Conservation (phyloP, 2,329 filamentous ascomycete species). For the Aspergillus clavatus region DNA sequence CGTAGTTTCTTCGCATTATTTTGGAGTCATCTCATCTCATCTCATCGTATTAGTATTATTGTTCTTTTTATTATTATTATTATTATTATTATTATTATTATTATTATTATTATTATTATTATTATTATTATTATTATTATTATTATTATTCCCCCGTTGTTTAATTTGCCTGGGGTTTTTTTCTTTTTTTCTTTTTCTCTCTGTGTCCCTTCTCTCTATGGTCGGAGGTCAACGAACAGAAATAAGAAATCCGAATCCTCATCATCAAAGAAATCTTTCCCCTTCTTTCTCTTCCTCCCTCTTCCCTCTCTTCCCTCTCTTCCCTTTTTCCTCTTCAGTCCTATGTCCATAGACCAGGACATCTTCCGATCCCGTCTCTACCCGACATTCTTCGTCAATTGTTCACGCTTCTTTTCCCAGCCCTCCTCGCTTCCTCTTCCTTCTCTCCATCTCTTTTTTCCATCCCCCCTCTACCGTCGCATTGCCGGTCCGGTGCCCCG, state of each 20-base stretch:
- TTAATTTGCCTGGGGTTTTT: background rate
- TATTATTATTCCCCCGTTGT: no score
- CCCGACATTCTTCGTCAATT: no score
- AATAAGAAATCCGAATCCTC: no score
- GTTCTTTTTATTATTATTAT: no score
- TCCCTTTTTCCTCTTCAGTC: slow-evolving; percentile 20
- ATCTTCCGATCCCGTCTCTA: slow-evolving; percentile 10
- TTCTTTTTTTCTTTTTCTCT: background rate
- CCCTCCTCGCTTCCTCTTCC: slow-evolving; percentile 6
- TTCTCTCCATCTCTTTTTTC: slow-evolving; percentile 7
- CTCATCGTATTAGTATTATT: no score
- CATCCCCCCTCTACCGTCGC: slow-evolving; percentile 7
- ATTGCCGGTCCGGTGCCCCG: slow-evolving; percentile 30
- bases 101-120: no score
- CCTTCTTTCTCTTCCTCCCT: background rate
- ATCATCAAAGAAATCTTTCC: background rate
- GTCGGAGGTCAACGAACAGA: background rate
- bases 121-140: no score
- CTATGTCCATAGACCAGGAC: slow-evolving; percentile 16
- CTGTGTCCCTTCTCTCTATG: background rate
- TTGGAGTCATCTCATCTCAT: no score
- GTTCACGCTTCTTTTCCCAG: no score
- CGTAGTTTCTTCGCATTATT: no score
- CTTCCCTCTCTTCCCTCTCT: background rate
- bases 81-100: no score